Evolutionary conservation across 2,329 filamentous ascomycete genomes (phyloP), one percentile per base, ranked within the genome.

Genomic region (Cladobotryum mycophilum): DNA sequence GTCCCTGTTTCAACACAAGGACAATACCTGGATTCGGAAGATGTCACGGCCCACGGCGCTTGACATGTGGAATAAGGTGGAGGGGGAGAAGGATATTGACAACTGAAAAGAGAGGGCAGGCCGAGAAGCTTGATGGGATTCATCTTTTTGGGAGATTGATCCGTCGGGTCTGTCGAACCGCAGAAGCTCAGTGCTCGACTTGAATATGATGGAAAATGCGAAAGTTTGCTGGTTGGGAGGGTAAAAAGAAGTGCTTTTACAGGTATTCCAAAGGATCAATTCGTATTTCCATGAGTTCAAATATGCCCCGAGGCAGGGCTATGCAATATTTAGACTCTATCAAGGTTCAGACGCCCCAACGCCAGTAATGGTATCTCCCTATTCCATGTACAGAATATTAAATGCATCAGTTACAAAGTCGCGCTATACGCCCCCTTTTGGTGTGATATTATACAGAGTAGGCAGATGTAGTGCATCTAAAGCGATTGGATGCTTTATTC

Each of bases 401-500:
- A 14, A 49, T 52, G 1, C 47, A 51, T 34, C 48, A 47, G 41
- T 53, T 45, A 45, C 50, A 50, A 41, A 46, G 36, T 17, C 41
- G 49, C 30, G 30, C 41, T 30, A 30, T 30, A 8, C 25, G 4
- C 22, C 22, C 8, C 25, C 25, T 30, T 11, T 30, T 11, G 2
- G 25, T 30, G 25, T 11, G 6, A 30, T 30, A 8, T 30, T 30
- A 30, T 30, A 30, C 25, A 30, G 25, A 30, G 25, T 30, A 30
- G 25, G 25, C 8, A 30, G 25, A 30, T 30, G 25, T 7, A 3
- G 25, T 30, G 25, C 9, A 30, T 30, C 9, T 30, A 6, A 30
- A 8, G 25, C 6, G 25, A 7, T 30, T 30, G 25, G 25, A 30
- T 30, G 25, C 9, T 30, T 14, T 43, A 97, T 70, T 99, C 93